phyloP scores from a whole-genome alignment of 768 basidiomycete genomes.

The Pulveroboletus sp. region DNA sequence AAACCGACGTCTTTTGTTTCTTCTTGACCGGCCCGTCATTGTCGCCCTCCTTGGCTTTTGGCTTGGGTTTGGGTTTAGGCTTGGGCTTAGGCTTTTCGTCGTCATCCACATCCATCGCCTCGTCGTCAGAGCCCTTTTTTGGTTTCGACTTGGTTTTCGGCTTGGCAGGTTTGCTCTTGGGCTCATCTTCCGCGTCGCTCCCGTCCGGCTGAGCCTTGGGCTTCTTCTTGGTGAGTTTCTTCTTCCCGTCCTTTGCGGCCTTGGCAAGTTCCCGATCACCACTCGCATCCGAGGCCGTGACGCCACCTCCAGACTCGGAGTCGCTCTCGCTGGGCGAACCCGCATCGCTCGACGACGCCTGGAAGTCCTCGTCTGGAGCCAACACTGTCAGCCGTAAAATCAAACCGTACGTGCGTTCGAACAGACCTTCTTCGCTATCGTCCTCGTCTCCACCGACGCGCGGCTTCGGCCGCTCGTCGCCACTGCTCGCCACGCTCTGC shows the following conservation, averaged over 20 bases:
- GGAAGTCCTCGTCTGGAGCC: conserved; percentile 82
- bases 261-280: conserved; percentile 66
- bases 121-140: conserved; percentile 40
- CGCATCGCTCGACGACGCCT: conserved; percentile 75
- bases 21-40: conserved; percentile 66
- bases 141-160: conserved; percentile 39
- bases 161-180: conserved; percentile 48
- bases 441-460: conserved; percentile 56
- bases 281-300: conserved; percentile 81
- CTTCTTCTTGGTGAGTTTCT: conserved; percentile 41
- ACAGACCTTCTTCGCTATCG: conserved; percentile 68
- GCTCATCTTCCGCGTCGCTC: conserved; percentile 40
- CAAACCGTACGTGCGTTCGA: neutral
- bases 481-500: conserved; percentile 75
- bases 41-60: conserved; percentile 32
- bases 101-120: conserved; percentile 49
- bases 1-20: conserved; percentile 60
- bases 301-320: conserved; percentile 57
- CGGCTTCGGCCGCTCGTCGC: conserved; percentile 53
- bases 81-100: conserved; percentile 35
- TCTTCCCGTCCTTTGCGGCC: conserved; percentile 33
- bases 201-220: conserved; percentile 41
- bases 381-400: neutral
- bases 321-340: conserved; percentile 85
- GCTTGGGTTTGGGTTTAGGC: conserved; percentile 42